Percentiles rank a stretch among this genome's conserved stretches.
Conservation (phyloP, 1,284 basidiomycete genomes). For the Nidula niveotomentosa region DNA sequence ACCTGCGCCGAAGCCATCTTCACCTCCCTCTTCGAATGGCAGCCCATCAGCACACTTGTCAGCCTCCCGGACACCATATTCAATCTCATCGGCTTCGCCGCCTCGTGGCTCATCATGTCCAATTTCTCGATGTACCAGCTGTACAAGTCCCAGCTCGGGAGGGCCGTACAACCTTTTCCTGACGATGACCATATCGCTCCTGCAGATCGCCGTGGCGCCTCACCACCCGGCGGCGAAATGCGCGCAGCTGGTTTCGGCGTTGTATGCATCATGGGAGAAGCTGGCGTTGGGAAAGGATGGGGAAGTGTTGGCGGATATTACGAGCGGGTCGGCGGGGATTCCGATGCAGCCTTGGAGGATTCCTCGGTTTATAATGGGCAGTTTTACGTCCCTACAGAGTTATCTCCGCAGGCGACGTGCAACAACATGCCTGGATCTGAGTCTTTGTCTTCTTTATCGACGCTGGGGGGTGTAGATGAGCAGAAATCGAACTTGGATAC, state of each 20-base stretch:
- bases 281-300: not conserved
- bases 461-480: no score
- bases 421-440: not conserved
- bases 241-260: slow-evolving; percentile 34
- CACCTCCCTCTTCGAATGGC: slow-evolving; percentile 25
- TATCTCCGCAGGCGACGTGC: not conserved
- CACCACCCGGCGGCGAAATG: slow-evolving; percentile 41
- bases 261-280: slow-evolving; percentile 29
- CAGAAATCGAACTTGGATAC: slow-evolving; percentile 10
- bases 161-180: slow-evolving; percentile 35
- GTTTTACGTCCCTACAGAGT: not conserved
- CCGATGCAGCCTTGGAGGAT: not conserved
- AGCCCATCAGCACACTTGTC: slow-evolving; percentile 31
- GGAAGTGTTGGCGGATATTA: no score
- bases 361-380: no score
- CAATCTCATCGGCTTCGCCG: slow-evolving; percentile 38
- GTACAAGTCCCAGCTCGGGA: slow-evolving; percentile 28
- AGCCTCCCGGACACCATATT: slow-evolving; percentile 42
- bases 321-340: not conserved
- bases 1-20: slow-evolving; percentile 36
- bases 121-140: slow-evolving; percentile 38
- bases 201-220: slow-evolving; percentile 30
- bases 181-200: slow-evolving; percentile 26
- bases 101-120: slow-evolving; percentile 35
- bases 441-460: no score